These are phyloP conservation scores for Neodidymelliopsis sp. DNA, from an alignment of 2,329 filamentous ascomycete genomes.

Conservation along the genomic window DNA sequence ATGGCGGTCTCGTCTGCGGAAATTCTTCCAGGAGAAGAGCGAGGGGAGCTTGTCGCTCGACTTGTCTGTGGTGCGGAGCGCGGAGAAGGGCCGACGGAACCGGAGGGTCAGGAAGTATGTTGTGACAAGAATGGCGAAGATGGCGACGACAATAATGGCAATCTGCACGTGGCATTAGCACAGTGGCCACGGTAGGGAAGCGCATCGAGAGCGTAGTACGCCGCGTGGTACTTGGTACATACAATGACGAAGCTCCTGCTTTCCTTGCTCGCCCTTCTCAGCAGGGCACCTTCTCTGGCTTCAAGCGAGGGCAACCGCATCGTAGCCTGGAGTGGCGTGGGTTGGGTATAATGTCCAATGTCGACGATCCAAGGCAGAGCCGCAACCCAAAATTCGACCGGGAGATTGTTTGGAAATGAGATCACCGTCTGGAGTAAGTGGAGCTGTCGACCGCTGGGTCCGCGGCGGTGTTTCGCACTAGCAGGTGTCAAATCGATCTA, in stretches of 20 bases:
- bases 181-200: not conserved
- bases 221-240: slow-evolving; percentile 25
- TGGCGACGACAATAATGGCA: slow-evolving; percentile 34
- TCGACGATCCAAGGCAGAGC: slow-evolving; percentile 9
- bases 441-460: slow-evolving; percentile 27
- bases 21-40: slow-evolving; percentile 41
- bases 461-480: slow-evolving; percentile 29
- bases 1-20: slow-evolving; percentile 36
- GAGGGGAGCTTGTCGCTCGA: slow-evolving; percentile 39
- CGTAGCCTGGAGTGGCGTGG: slow-evolving; percentile 11
- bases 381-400: slow-evolving; percentile 13
- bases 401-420: slow-evolving; percentile 31
- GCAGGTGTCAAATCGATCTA: slow-evolving; percentile 20
- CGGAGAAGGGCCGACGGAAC: slow-evolving; percentile 27
- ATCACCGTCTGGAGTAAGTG: slow-evolving; percentile 34
- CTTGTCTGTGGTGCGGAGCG: slow-evolving; percentile 13
- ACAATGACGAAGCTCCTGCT: slow-evolving; percentile 39
- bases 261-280: slow-evolving; percentile 31
- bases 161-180: slow-evolving; percentile 34
- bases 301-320: slow-evolving; percentile 41
- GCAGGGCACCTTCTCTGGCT: slow-evolving; percentile 31
- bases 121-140: slow-evolving; percentile 44
- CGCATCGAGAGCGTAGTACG: not conserved
- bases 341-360: slow-evolving; percentile 8
- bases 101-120: slow-evolving; percentile 41